phyloP scores from a whole-genome alignment of 129 eudicot genomes.

The Saposhnikovia divaricata region DNA sequence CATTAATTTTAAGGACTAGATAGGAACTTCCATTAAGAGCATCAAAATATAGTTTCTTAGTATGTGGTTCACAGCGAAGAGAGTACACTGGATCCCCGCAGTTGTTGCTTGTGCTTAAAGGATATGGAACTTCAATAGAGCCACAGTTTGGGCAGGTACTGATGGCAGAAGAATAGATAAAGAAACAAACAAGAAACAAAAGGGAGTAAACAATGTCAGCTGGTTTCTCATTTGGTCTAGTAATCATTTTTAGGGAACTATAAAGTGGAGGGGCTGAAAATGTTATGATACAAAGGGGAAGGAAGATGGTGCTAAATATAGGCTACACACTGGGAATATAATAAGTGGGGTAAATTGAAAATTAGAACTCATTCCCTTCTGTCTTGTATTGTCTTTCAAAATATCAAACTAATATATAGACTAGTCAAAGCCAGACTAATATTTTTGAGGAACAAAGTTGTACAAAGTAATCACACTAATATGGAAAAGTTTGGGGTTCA shows the following conservation, averaged over 20 bases:
- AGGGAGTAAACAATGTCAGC: constrained; percentile 9
- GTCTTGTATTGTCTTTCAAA: neutral
- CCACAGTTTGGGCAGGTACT: constrained; percentile 54
- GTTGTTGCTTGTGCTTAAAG: constrained; percentile 42
- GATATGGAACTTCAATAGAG: constrained; percentile 43
- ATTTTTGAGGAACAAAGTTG: constrained; percentile 1
- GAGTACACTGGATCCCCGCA: constrained; percentile 45
- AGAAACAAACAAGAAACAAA: constrained; percentile 29
- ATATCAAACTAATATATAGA: neutral
- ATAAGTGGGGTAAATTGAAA: constrained; percentile 21
- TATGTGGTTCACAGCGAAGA: constrained; percentile 36
- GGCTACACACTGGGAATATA: constrained; percentile 31
- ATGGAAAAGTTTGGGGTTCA: constrained; percentile 18
- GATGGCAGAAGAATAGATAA: constrained; percentile 28
- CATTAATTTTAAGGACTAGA: constrained; percentile 25
- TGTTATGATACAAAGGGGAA: constrained; percentile 19
- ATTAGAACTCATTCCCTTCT: neutral
- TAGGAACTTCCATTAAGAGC: constrained; percentile 53
- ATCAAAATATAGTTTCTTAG: constrained; percentile 43
- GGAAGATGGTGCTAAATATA: constrained; percentile 34
- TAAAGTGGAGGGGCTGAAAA: constrained; percentile 8
- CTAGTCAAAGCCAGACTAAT: neutral
- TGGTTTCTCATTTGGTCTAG: constrained; percentile 10
- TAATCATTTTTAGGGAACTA: constrained; percentile 20
- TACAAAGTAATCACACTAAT: constrained; percentile 12